Evolutionary conservation across 139 green algal genomes (phyloP), one percentile per base, ranked within the genome.

Genomic region (Coccomyxa sp.): DNA sequence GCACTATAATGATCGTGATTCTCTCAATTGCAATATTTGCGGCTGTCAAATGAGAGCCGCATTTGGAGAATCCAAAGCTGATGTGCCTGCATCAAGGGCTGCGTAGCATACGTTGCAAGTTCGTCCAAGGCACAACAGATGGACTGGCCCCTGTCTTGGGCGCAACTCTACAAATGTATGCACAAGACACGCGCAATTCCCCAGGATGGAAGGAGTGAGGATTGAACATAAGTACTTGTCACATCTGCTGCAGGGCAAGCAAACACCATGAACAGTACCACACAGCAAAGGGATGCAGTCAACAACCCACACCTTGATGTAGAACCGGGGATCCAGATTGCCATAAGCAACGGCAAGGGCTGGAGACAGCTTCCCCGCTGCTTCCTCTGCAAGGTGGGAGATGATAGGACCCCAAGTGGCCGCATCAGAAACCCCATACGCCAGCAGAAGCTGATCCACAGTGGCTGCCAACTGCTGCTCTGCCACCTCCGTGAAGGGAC

Each of bases 381-480:
- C 90, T 27, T 93, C 86, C n/a, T 74, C 23, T 3, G 89, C 90
- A 21, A 95, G 87, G 28, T 79, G 74, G 32, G 84, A 76, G 28
- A 95, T 63, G 18, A 92, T 80, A 0, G 88, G 86, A 60, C 77
- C 80, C 92, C 92, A 95, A 1, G 58, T 27, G 0, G 82, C 85
- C 13, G 79, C 38, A 30, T 85, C 76, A 25, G 82, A 45, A 18
- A 93, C 85, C 12, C 83, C 83, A 86, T 95, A 87, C 17, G 80
- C 86, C 28, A 57, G 12, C 80, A 96, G 88, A 60, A 94, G 91
- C 90, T 95, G 91, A 68, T 27, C 51, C 30, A 93, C 89, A n/a
- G 95, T 67, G 0, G 85, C 84, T 30, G 85, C 86, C 67, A 96
- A 79, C 80, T 96, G 93, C 32, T 82, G 67, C 16, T 87, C 82